phyloP scores from a whole-genome alignment of 257 asterid species.

The Solanum corneliomulleri region DNA sequence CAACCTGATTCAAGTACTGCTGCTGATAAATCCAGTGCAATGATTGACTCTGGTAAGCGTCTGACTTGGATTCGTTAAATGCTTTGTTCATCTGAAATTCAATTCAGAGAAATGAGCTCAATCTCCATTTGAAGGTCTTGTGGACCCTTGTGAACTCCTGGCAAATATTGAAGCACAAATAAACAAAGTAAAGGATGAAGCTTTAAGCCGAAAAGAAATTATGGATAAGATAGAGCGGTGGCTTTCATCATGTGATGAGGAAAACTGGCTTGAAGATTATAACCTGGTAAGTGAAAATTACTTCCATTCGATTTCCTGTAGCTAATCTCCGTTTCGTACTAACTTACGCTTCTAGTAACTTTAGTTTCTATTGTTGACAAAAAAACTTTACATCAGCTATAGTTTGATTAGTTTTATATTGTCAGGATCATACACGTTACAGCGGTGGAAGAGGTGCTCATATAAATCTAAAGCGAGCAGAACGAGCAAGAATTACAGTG shows the following conservation, averaged over 20 bases:
- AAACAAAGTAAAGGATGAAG: slow-evolving; percentile 59
- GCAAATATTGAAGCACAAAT: slow-evolving; percentile 81
- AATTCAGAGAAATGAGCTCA: neutral
- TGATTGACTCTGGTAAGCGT: slow-evolving; percentile 80
- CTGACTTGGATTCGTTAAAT: neutral
- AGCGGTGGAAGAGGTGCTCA: slow-evolving; percentile 95
- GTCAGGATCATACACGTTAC: slow-evolving; percentile 71
- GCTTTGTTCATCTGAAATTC: neutral
- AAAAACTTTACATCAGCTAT: neutral
- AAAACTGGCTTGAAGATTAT: slow-evolving; percentile 90
- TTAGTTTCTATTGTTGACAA: neutral
- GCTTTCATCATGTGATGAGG: slow-evolving; percentile 97
- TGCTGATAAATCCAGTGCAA: slow-evolving; percentile 75
- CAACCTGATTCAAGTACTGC: slow-evolving; percentile 81
- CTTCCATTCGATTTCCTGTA: neutral
- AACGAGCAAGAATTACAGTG: slow-evolving; percentile 71
- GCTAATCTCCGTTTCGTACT: neutral
- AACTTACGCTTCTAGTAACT: neutral
- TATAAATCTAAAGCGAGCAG: slow-evolving; percentile 85
- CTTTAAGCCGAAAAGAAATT: slow-evolving; percentile 72
- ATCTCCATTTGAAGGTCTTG: slow-evolving; percentile 50
- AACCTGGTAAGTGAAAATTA: slow-evolving; percentile 40
- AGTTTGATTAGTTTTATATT: neutral
- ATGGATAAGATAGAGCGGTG: slow-evolving; percentile 74
- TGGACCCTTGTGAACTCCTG: slow-evolving; percentile 81